Conservation (phyloP, 2,329 filamentous ascomycete species). For the Chrysoporthe deuterocubensis region DNA sequence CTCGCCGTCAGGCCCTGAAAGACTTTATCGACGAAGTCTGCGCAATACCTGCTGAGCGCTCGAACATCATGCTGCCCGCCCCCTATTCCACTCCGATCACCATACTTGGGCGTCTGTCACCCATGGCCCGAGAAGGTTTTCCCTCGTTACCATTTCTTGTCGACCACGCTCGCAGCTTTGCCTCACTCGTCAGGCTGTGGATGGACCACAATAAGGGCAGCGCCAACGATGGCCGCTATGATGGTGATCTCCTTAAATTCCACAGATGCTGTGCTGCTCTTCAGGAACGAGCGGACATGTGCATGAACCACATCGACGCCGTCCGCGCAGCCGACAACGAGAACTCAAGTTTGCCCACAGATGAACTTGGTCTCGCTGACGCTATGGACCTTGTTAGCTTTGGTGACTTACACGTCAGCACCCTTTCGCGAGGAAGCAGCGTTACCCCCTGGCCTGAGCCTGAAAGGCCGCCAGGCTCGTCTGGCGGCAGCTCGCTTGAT, state of each 20-base stretch:
- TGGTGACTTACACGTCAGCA: constrained; percentile 40
- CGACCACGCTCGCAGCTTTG: constrained; percentile 84
- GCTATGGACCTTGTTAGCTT: constrained; percentile 50
- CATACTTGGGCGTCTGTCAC: constrained; percentile 81
- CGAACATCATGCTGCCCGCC: constrained; percentile 69
- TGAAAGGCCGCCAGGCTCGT: constrained; percentile 52
- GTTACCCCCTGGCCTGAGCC: constrained; percentile 40
- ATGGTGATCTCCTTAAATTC: constrained; percentile 59
- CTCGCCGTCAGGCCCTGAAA: constrained; percentile 80
- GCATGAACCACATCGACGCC: constrained; percentile 53
- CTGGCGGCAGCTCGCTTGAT: constrained; percentile 52
- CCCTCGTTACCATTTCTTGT: constrained; percentile 92
- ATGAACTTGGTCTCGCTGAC: constrained; percentile 45
- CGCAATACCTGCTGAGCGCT: constrained; percentile 74
- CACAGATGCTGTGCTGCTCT: constrained; percentile 55
- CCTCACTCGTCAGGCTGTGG: constrained; percentile 82
- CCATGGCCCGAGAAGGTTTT: constrained; percentile 85
- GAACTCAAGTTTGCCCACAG: constrained; percentile 36
- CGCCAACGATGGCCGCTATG: constrained; percentile 42
- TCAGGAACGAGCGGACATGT: constrained; percentile 56
- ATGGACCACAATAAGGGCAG: constrained; percentile 56
- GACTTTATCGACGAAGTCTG: constrained; percentile 87
- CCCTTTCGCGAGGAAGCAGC: constrained; percentile 41
- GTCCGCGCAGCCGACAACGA: constrained; percentile 45
- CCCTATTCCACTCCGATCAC: constrained; percentile 92